Conservation (phyloP, 2,329 filamentous ascomycete genomes). For the Curvularia sp. region DNA sequence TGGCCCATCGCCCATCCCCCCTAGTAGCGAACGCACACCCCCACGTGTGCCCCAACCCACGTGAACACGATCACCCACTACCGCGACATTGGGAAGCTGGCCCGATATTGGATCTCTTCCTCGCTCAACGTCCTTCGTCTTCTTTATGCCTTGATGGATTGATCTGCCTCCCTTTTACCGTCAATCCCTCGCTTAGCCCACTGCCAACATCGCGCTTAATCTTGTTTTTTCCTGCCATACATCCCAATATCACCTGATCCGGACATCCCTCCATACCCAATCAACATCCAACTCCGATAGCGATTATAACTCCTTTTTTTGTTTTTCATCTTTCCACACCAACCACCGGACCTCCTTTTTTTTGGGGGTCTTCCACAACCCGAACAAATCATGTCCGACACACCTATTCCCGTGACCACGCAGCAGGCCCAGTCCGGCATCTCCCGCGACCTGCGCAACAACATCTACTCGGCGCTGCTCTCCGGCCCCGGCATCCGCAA, state of each 20-base stretch:
- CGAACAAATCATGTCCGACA: conserved; percentile 10
- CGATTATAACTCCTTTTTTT: background rate
- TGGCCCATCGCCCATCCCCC: conserved; percentile 4
- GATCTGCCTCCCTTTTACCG: background rate
- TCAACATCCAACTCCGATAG: background rate
- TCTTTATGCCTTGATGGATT: background rate
- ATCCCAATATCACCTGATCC: background rate
- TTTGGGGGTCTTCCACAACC: background rate
- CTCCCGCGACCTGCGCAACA: conserved; percentile 50
- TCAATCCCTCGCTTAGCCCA: background rate
- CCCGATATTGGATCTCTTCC: conserved; percentile 12
- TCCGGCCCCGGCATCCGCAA: conserved; percentile 60
- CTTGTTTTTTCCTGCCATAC: background rate
- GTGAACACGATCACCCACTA: conserved; percentile 19
- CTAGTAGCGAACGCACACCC: conserved; percentile 15
- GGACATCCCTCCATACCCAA: background rate
- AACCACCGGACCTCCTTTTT: background rate
- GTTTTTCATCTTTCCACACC: background rate
- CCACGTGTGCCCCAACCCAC: conserved; percentile 15
- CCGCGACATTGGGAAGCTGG: conserved; percentile 15
- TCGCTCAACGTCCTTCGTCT: conserved; percentile 5
- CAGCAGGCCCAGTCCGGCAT: conserved; percentile 54
- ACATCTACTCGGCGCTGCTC: conserved; percentile 57
- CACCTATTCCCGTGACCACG: conserved; percentile 39
- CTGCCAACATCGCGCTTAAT: background rate